Evolutionary conservation across 139 green algal genomes (phyloP).

Genomic region (Chlamydomonas incerta): DNA sequence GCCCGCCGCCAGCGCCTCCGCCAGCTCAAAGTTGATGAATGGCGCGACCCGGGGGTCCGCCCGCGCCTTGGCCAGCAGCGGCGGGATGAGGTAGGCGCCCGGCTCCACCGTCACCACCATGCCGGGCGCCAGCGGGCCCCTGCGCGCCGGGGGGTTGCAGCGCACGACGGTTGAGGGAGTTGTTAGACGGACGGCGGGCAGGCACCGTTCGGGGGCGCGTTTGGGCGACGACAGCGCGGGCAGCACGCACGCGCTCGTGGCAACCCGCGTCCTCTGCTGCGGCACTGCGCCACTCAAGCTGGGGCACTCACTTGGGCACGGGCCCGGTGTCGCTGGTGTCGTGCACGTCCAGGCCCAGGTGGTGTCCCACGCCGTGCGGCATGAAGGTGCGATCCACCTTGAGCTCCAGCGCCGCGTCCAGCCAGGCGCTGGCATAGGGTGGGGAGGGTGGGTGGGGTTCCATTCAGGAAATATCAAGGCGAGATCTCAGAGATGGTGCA

Average conservation of each 20-base stretch:
- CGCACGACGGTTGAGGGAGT: too few relatives aligned
- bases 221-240: too few relatives aligned
- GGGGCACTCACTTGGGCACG: constrained; percentile 27
- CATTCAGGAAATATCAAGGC: too few relatives aligned
- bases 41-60: constrained; percentile 16
- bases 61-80: constrained; percentile 21
- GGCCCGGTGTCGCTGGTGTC: constrained; percentile 44
- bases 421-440: neutral
- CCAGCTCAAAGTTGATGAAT: constrained; percentile 32
- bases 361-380: constrained; percentile 63
- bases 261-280: too few relatives aligned
- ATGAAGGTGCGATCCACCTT: constrained; percentile 60
- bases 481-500: too few relatives aligned
- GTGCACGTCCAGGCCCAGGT: constrained; percentile 66
- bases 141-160: too few relatives aligned
- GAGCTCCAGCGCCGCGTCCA: constrained; percentile 14
- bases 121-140: constrained; percentile 40
- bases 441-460: neutral
- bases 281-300: too few relatives aligned
- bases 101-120: constrained; percentile 68
- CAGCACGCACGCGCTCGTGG: too few relatives aligned
- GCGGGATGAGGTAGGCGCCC: constrained; percentile 37
- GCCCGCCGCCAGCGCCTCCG: neutral
- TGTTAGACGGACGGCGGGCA: too few relatives aligned
- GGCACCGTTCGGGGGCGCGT: too few relatives aligned